phyloP scores from a whole-genome alignment of 2,329 filamentous ascomycete species.

The Pseudogymnoascus destructans region DNA sequence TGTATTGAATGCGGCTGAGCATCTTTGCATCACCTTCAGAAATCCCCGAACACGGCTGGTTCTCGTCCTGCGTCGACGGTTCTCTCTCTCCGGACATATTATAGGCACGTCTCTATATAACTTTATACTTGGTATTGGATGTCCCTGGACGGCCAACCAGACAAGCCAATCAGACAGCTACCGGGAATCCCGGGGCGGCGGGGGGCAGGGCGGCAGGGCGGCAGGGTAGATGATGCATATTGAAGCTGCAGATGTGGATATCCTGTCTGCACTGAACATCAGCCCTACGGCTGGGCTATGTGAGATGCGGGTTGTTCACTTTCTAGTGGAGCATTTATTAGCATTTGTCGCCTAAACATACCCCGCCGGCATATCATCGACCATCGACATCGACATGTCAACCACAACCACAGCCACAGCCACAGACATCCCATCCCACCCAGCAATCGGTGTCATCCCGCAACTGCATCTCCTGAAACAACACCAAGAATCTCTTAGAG shows the following conservation, averaged over 20 bases:
- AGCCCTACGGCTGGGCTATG: background rate
- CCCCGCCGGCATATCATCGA: background rate
- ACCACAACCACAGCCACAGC: background rate
- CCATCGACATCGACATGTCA: background rate
- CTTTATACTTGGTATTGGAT: background rate
- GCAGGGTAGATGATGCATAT: background rate
- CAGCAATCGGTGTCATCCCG: background rate
- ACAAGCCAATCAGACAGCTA: background rate
- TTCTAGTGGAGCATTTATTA: background rate
- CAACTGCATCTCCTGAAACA: background rate
- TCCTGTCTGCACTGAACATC: background rate
- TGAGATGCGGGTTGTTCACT: background rate
- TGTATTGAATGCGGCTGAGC: background rate
- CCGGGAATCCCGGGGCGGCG: background rate
- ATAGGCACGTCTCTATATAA: background rate
- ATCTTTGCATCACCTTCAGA: background rate
- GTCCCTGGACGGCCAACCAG: background rate
- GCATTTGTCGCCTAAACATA: conserved; percentile 6
- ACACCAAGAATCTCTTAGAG: background rate
- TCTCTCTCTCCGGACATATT: background rate
- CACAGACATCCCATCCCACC: background rate
- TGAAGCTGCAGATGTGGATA: conserved; percentile 2
- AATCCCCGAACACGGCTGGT: background rate
- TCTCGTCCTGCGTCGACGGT: background rate
- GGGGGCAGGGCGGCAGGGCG: too few species aligned